Evolutionary conservation across 2,329 filamentous ascomycete species (phyloP), one percentile per base, ranked within the genome.

Genomic region (Volutella citrinella): DNA sequence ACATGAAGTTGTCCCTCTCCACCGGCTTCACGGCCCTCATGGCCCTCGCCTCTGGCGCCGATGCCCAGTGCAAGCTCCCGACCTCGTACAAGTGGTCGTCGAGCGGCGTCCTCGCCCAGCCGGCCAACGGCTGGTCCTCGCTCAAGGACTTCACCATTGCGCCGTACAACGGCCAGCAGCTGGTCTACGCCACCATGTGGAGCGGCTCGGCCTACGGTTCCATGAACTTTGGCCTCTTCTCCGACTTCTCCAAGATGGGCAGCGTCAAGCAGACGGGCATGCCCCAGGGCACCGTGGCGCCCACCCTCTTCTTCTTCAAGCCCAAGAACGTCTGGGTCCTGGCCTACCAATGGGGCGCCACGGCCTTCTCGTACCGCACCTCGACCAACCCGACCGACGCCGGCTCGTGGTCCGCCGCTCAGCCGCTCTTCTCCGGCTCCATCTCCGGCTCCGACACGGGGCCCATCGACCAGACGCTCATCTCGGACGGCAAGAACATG

Each of bases 241-340:
- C 58, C 3, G 63, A 76, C 61, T 80, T 69, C 66, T 55, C 61
- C 12, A 61, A 69, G 15, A 70, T 82, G 66, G 59, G 54, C 14
- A 59, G 66, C 1, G 74, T 68, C 1, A 59, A 50, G 40, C 78
- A 83, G 58, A 82, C 62, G 42, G 42, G 38, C 2, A 78, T 77
- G 71, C 61, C 20, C 27, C 27, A 38, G 5, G 46, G 40, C 6
- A 57, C 74, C 9, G 76, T 80, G 15, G 79, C 79, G 0, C 80
- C 80, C 2, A 78, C 76, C 0, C 59, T 84, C 29, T 81, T 84
- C 62, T 76, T 71, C 64, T 83, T 82, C 48, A 46, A 52, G 6
- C 80, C 79, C 1, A 82, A 80, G 61, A 66, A 60, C 44, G 57
- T 74, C 43, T 84, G 80, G 80, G 61, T 82, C n/a, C 66, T 83